Base-by-base conservation (phyloP, 495 filamentous ascomycete species). In the Annulohypoxylon moriforme region DNA sequence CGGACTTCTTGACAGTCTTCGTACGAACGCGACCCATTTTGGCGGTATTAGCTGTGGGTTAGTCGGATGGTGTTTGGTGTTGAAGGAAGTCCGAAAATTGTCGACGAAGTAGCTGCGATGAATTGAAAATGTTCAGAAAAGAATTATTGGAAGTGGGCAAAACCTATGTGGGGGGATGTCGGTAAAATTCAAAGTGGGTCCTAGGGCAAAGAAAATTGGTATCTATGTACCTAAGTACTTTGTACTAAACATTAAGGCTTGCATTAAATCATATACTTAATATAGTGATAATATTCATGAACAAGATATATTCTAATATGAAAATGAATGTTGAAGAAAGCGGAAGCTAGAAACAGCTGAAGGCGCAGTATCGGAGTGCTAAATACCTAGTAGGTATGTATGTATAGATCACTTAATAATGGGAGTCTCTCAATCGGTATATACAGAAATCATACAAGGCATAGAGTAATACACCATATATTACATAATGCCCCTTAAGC, bases 1-100 rank as follows among this genome's bases (percentile, higher is more conserved):
- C 94, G 85, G 94, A 98, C 88, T 97, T 96, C 91, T 99, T 98
- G 83, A 98, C 96, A 76, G 96, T 99, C 93, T 95, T 97, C 76
- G 94, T 97, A 77, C 94, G 90, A 87, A 97, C 93, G 85, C 94
- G 93, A 93, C 94, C 94, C 94, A 96, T 96, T 81, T 89, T 94
- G 86, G 84, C 91, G 89, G 86, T 87, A 49, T 78, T 88, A 74
- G 69, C 62, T 67, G 72, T 66, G 40, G 73, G 75, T 69, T 76
- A 69, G 62, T 68, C 36, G 71, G 18, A 62, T 34, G 50, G 27
- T 44, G 13, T 50, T 50, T 56, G 57, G 38, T 63, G 68, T 69
- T 61, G 68, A 59, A 64, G 22, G 67, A 62, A 69, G 68, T 53
- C 34, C 60, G 67, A 49, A 56, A 50, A 31, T 60, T 64, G 38